Percentiles rank a stretch among this genome's conserved stretches.
These are phyloP conservation scores for Boletus semigastroideus DNA, from an alignment of 1,284 basidiomycete genomes.

Conservation along the genomic window DNA sequence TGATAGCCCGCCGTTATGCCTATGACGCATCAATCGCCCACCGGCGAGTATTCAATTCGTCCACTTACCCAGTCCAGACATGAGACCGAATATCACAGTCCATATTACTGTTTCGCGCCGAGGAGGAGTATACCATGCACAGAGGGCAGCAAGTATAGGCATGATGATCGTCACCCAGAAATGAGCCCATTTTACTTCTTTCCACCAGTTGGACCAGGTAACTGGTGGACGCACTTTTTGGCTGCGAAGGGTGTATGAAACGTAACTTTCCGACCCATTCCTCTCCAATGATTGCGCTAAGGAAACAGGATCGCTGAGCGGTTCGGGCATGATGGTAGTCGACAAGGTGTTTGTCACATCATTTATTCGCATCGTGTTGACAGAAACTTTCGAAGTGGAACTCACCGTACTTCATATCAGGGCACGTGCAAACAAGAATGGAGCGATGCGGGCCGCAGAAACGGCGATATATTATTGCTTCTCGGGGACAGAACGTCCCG, in stretches of 20 bases:
- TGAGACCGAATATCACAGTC: too few species aligned
- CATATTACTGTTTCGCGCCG: too few species aligned
- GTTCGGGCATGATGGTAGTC: not conserved
- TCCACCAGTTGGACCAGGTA: constrained; percentile 29
- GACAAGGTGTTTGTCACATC: not conserved
- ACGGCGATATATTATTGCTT: too few species aligned
- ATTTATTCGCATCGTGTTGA: not conserved
- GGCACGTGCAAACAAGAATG: too few species aligned
- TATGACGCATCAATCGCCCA: too few species aligned
- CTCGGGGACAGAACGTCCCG: too few species aligned
- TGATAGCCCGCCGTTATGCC: constrained; percentile 93
- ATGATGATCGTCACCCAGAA: constrained; percentile 17
- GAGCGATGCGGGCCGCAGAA: too few species aligned
- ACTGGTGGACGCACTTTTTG: constrained; percentile 50
- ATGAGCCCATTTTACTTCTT: constrained; percentile 30
- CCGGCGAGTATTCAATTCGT: too few species aligned
- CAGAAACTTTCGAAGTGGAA: not conserved
- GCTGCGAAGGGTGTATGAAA: constrained; percentile 52
- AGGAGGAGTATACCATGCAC: too few species aligned
- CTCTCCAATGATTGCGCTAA: not conserved
- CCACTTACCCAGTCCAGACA: too few species aligned
- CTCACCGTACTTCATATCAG: too few species aligned
- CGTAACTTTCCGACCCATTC: constrained; percentile 37
- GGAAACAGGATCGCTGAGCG: too few species aligned
- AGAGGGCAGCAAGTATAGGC: constrained; percentile 13